Base-by-base conservation (phyloP, 768 basidiomycete species). In the Calvatia gigantea region DNA sequence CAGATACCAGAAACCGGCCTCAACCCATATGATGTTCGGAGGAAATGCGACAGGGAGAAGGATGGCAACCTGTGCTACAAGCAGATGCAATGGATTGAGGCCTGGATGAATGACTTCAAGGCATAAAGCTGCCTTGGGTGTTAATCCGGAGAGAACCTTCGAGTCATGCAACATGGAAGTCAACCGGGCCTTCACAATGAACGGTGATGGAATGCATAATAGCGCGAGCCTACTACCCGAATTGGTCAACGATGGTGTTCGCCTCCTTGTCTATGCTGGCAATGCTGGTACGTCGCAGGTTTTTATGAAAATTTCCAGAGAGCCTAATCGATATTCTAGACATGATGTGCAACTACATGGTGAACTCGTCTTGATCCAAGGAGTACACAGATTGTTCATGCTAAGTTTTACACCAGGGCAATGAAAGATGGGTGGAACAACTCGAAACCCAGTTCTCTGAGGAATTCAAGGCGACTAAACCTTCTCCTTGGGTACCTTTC, bases 1-100 rank as follows among this genome's bases (percentile, higher is more conserved):
- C 43, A 14, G 38, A 31, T 21, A 33, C 29, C 57, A 88, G 85
- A 83, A 67, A 73, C 77, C n/a, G 89, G 88, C 2, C 67, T 87
- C 45, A 98, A 98, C 71, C 85, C 91, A 7, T 98, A 98, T 69
- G 95, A 98, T 63, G 88, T 91, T 3, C 85, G 93, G 58, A 73
- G 68, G 54, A 77, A 74, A 59, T 97, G 95, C 65, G 86, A 97
- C 66, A 80, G 76, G 37, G 58, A 74, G 27, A 81, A 80, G 62
- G 87, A 94, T 58, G 88, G 86, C 2, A 73, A 80, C 2, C 74
- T 91, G 2, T 93, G 91, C 73, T 93, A 91, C 68, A 75, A 68
- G 56, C 78, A 96, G 72, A 85, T 97, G 81, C 63, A 69, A 15
- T 97, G 91, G 90, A 84, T 97, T 65, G 95, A 97, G 62, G 80